phyloP scores from a whole-genome alignment of 768 basidiomycete species.

The Russula olivacea region DNA sequence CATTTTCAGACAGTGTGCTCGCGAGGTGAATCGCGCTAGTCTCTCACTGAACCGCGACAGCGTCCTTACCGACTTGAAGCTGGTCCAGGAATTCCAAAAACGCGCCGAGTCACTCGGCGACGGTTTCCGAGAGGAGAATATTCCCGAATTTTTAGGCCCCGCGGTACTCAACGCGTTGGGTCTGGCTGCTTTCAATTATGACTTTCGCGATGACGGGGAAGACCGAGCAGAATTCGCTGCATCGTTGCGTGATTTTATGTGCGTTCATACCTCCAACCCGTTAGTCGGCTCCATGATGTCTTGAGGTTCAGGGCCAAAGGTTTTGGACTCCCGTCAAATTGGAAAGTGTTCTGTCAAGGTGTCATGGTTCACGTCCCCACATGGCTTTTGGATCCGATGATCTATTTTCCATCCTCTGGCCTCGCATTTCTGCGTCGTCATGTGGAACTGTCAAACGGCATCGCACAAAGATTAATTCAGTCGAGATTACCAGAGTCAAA shows the following conservation, averaged over 20 bases:
- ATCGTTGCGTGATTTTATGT: slow-evolving; percentile 20
- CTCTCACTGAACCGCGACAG: not conserved
- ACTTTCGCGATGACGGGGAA: slow-evolving; percentile 16
- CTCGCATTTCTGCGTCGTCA: slow-evolving; percentile 20
- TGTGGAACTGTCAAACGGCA: slow-evolving; percentile 7
- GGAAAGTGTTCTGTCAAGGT: slow-evolving; percentile 20
- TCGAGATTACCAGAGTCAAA: not conserved
- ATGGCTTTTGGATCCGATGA: slow-evolving; percentile 8
- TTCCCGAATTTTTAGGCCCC: slow-evolving; percentile 11
- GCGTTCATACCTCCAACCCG: not conserved
- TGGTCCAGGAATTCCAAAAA: slow-evolving; percentile 8
- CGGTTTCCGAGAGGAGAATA: slow-evolving; percentile 9
- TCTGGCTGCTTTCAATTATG: slow-evolving; percentile 17
- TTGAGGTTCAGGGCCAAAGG: slow-evolving; percentile 17
- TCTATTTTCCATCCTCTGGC: slow-evolving; percentile 15
- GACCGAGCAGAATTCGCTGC: slow-evolving; percentile 5
- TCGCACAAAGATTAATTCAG: slow-evolving; percentile 14
- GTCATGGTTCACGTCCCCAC: slow-evolving; percentile 16
- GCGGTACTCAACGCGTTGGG: slow-evolving; percentile 20
- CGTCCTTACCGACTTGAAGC: not conserved
- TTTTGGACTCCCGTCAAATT: slow-evolving; percentile 18
- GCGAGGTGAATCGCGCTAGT: slow-evolving; percentile 7
- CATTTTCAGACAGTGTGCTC: slow-evolving; percentile 17
- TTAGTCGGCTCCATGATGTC: not conserved
- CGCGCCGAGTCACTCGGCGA: not conserved